phyloP scores from a whole-genome alignment of 257 asterid genomes.

The Solanum ossicruentum region DNA sequence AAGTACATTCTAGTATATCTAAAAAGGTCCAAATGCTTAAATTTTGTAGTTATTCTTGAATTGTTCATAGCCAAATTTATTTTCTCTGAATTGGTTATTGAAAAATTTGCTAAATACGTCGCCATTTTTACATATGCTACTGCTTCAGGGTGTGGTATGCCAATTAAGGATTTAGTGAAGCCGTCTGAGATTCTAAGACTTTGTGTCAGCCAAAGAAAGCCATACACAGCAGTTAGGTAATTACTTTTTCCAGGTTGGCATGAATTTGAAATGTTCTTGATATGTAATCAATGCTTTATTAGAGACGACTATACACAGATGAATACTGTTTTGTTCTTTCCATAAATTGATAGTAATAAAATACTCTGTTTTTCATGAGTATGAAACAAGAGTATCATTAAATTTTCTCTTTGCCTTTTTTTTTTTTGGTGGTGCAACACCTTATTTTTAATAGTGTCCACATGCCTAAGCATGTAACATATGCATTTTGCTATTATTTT shows the following conservation, averaged over 20 bases:
- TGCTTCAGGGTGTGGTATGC: constrained; percentile 51
- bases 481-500: neutral
- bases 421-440: neutral
- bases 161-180: constrained; percentile 38
- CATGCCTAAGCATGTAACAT: neutral
- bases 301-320: neutral
- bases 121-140: neutral
- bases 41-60: neutral
- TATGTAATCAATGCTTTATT: neutral
- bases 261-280: neutral
- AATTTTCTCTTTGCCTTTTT: neutral
- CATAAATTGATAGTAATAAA: neutral
- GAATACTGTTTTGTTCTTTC: neutral
- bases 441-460: neutral
- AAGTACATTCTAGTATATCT: neutral
- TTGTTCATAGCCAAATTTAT: neutral
- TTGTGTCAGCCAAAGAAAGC: constrained; percentile 53
- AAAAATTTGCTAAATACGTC: neutral
- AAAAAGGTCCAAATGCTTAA: neutral
- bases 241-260: neutral
- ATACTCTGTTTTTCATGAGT: neutral
- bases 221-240: constrained; percentile 71
- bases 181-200: constrained; percentile 47
- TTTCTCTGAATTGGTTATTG: neutral
- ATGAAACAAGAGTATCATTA: neutral